These are phyloP conservation scores for Lyophyllum shimeji DNA, from an alignment of 768 basidiomycete genomes.

Conservation along the genomic window DNA sequence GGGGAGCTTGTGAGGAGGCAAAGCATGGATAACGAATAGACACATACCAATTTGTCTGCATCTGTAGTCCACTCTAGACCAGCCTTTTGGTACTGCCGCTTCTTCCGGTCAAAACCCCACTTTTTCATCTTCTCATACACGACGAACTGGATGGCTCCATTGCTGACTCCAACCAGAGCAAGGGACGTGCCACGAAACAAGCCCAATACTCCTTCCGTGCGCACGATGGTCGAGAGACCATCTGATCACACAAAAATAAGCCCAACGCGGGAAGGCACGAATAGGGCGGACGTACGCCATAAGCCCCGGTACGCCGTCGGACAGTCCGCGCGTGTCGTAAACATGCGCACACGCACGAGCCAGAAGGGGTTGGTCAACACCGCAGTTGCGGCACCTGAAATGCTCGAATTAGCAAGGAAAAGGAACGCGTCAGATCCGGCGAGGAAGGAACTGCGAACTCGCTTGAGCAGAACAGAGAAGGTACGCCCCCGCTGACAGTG, in stretches of 20 bases:
- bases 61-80: conserved; percentile 68
- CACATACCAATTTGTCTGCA: conserved; percentile 83
- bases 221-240: conserved; percentile 71
- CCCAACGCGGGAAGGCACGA: background rate
- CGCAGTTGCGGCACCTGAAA: conserved; percentile 85
- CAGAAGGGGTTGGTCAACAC: conserved; percentile 96
- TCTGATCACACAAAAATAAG: conserved; percentile 27
- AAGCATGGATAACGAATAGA: background rate
- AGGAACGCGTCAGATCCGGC: conserved; percentile 9
- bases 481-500: conserved; percentile 76
- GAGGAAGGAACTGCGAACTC: conserved; percentile 61
- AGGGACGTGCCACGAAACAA: conserved; percentile 87
- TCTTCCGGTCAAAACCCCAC: conserved; percentile 82
- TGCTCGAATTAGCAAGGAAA: conserved; percentile 14
- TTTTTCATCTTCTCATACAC: conserved; percentile 94
- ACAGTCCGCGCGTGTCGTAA: conserved; percentile 70
- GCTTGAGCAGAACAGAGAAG: conserved; percentile 93
- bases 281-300: conserved; percentile 55
- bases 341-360: conserved; percentile 98
- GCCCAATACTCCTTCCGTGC: conserved; percentile 73
- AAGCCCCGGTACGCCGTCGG: conserved; percentile 77
- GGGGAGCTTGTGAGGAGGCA: background rate
- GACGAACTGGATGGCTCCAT: conserved; percentile 95
- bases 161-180: conserved; percentile 90
- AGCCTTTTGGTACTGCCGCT: conserved; percentile 53